Evolutionary conservation across 495 filamentous ascomycete genomes (phyloP).

Genomic region (Hamigera avellanea): DNA sequence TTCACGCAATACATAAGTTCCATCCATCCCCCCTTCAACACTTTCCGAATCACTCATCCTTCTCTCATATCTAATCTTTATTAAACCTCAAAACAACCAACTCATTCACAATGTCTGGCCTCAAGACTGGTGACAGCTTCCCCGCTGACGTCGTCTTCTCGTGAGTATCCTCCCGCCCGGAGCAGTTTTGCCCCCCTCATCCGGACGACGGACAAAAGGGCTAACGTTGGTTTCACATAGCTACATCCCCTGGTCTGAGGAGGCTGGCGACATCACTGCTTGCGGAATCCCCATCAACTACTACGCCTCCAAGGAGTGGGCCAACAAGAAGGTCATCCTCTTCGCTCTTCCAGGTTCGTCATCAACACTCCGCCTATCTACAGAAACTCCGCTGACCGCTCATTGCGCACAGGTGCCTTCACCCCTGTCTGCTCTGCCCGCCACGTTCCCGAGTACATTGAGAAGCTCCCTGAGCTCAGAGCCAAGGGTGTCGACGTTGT

Average conservation of each 20-base stretch:
- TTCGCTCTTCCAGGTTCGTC: constrained; percentile 68
- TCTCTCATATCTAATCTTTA: no score
- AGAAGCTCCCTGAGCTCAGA: constrained; percentile 58
- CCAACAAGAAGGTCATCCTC: constrained; percentile 79
- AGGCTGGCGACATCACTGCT: constrained; percentile 49
- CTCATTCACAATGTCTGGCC: no score
- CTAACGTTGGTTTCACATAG: no score
- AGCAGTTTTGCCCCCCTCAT: no score
- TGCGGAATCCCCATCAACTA: constrained; percentile 71
- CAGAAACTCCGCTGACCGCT: no score
- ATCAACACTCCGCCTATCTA: background rate
- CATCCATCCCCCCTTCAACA: no score
- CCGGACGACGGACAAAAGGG: no score
- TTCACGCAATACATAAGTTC: no score
- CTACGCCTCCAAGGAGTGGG: constrained; percentile 75
- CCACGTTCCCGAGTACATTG: constrained; percentile 77
- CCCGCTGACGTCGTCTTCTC: constrained; percentile 64
- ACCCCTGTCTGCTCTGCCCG: constrained; percentile 80
- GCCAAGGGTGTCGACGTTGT: constrained; percentile 78
- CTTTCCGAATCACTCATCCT: no score
- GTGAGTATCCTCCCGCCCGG: no score
- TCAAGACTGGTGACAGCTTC: constrained; percentile 73
- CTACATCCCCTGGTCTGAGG: constrained; percentile 61
- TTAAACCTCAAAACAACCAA: no score
- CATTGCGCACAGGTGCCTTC: constrained; percentile 91